These are phyloP conservation scores for Globomyces sp. DNA, from an alignment of 371 early-diverging fungal species.

Conservation along the genomic window DNA sequence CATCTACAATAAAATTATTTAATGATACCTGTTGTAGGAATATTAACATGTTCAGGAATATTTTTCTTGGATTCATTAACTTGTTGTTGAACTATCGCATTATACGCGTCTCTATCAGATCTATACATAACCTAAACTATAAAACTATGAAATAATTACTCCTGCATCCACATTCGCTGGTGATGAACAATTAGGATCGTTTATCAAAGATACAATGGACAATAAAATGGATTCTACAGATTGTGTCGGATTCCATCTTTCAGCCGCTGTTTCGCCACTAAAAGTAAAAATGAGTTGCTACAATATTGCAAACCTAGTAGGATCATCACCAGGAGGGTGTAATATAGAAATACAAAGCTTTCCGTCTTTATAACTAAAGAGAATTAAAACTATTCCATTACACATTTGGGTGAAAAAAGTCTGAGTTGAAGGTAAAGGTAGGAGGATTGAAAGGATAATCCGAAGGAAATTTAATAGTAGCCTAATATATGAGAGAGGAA, in stretches of 20 bases:
- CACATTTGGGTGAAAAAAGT: slow-evolving; percentile 68
- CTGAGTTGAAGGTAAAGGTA: slow-evolving; percentile 52
- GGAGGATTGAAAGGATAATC: slow-evolving; percentile 70
- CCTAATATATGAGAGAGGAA: slow-evolving; percentile 27
- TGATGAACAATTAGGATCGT: slow-evolving; percentile 61
- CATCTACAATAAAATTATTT: slow-evolving; percentile 4
- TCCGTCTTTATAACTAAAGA: slow-evolving; percentile 50
- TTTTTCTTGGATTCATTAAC: slow-evolving; percentile 45
- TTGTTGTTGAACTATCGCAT: slow-evolving; percentile 35
- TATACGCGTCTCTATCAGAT: slow-evolving; percentile 32
- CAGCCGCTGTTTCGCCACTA: slow-evolving; percentile 51
- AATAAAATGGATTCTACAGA: slow-evolving; percentile 54
- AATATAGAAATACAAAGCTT: slow-evolving; percentile 67
- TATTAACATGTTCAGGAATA: slow-evolving; percentile 42
- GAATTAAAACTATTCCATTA: too few relatives aligned
- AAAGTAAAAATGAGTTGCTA: slow-evolving; percentile 39
- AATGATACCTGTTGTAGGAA: slow-evolving; percentile 40
- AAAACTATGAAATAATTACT: slow-evolving; percentile 19
- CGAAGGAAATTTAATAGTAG: slow-evolving; percentile 58
- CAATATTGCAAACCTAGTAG: slow-evolving; percentile 36
- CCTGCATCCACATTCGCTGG: slow-evolving; percentile 71
- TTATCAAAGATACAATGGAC: slow-evolving; percentile 54
- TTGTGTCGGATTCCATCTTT: slow-evolving; percentile 68
- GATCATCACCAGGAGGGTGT: slow-evolving; percentile 55
- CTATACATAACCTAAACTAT: slow-evolving; percentile 35